Percentiles rank a stretch among this genome's conserved stretches.
Conservation (phyloP, 2,329 filamentous ascomycete genomes). For the Xylariomycetidae sp. region DNA sequence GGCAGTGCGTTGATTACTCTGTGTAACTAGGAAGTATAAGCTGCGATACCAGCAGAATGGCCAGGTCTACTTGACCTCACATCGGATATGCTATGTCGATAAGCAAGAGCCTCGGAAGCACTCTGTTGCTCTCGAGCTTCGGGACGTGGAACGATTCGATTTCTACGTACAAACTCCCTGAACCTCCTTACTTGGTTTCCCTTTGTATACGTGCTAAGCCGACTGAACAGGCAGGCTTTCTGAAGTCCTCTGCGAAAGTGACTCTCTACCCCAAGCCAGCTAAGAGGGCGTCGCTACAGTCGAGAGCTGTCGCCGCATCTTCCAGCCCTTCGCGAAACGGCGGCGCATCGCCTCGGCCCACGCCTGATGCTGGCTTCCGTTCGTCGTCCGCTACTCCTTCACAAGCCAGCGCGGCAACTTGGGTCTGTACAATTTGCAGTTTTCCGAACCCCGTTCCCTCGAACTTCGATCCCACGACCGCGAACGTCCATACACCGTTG, state of each 20-base stretch:
- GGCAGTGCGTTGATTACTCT: slow-evolving; percentile 4
- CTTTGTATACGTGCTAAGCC: slow-evolving; percentile 6
- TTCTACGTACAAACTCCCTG: slow-evolving; percentile 66
- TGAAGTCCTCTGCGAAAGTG: slow-evolving; percentile 92
- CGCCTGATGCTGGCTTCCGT: slow-evolving; percentile 30
- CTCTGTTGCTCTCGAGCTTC: slow-evolving; percentile 80
- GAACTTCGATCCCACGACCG: slow-evolving; percentile 83
- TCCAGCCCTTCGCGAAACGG: slow-evolving; percentile 40
- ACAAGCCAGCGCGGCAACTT: slow-evolving; percentile 62
- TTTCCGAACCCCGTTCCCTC: slow-evolving; percentile 89
- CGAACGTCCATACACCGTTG: slow-evolving; percentile 71
- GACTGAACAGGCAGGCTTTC: slow-evolving; percentile 65
- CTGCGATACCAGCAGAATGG: slow-evolving; percentile 91
- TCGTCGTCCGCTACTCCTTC: slow-evolving; percentile 38
- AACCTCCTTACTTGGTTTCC: background rate
- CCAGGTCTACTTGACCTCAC: slow-evolving; percentile 92
- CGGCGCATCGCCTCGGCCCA: slow-evolving; percentile 27
- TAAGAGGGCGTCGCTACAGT: slow-evolving; percentile 57
- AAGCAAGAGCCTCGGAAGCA: slow-evolving; percentile 77
- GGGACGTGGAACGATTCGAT: slow-evolving; percentile 84
- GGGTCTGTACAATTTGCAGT: slow-evolving; percentile 94
- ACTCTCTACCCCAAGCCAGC: slow-evolving; percentile 77
- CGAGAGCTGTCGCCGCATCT: slow-evolving; percentile 42
- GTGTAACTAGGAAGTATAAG: slow-evolving; percentile 73
- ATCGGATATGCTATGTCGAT: slow-evolving; percentile 92